Percentiles rank a stretch among this genome's conserved stretches.
phyloP scores from a whole-genome alignment of 78 protist genomes.

The Tieghemostelium lacteum region DNA sequence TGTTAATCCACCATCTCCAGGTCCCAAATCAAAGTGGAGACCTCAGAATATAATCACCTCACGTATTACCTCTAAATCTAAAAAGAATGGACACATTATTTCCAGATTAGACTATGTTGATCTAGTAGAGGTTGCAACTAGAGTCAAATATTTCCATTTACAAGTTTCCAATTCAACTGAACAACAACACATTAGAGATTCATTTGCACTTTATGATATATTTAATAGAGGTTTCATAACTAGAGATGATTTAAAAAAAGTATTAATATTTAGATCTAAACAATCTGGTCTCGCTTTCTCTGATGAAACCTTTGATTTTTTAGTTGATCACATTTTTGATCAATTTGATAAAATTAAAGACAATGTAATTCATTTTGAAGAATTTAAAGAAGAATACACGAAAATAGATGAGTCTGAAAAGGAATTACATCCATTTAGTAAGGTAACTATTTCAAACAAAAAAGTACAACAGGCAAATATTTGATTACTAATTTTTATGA shows the following conservation, averaged over 20 bases:
- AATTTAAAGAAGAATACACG: constrained; percentile 23
- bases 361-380: constrained; percentile 32
- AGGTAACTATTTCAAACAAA: not conserved
- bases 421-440: not conserved
- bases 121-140: no score
- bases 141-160: no score
- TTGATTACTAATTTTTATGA: not conserved
- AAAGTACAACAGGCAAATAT: not conserved
- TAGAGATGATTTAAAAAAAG: constrained; percentile 45
- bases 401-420: no score
- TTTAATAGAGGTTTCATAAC: constrained; percentile 39
- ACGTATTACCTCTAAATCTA: no score
- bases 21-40: no score
- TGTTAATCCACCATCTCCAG: no score
- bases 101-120: no score
- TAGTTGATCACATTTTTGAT: constrained; percentile 50
- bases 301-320: constrained; percentile 37
- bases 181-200: constrained; percentile 28
- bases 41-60: no score
- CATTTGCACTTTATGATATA: constrained; percentile 44
- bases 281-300: constrained; percentile 35
- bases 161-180: no score
- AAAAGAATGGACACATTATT: no score
- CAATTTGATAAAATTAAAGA: constrained; percentile 60
- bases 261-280: constrained; percentile 6